Conservation (phyloP, 768 basidiomycete species). For the Guyanaporus albipodus region DNA sequence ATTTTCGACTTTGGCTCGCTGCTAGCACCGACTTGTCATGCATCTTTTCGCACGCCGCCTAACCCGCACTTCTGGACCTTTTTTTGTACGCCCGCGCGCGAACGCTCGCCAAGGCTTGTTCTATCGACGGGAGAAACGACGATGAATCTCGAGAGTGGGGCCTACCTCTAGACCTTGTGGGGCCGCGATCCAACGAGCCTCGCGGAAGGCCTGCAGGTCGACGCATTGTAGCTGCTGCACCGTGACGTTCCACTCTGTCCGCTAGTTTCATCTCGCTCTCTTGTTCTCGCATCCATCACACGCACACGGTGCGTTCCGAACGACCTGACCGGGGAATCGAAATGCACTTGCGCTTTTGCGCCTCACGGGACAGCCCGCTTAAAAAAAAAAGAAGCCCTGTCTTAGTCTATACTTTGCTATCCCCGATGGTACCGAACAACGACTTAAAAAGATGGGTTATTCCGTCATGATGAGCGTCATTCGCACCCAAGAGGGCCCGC, state of each 20-base stretch:
- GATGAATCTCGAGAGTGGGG: too few relatives aligned
- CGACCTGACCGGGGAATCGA: conserved; percentile 13
- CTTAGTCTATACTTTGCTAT: too few relatives aligned
- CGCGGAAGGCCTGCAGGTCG: conserved; percentile 17
- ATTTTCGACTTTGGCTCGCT: too few relatives aligned
- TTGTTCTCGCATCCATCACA: neutral
- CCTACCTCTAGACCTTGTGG: neutral
- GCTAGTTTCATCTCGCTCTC: conserved; percentile 19
- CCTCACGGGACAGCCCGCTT: conserved; percentile 6
- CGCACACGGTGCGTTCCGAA: conserved; percentile 15
- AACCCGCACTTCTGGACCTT: too few relatives aligned
- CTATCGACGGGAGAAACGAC: too few relatives aligned
- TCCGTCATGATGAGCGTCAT: conserved; percentile 13
- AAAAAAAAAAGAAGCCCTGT: neutral
- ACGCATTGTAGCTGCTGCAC: conserved; percentile 20
- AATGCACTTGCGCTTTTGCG: neutral
- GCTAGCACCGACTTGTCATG: too few relatives aligned
- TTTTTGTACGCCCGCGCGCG: too few relatives aligned
- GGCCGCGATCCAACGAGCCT: conserved; percentile 17
- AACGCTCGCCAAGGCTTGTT: too few relatives aligned
- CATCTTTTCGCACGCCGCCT: too few relatives aligned
- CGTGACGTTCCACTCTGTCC: conserved; percentile 5
- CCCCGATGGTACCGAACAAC: conserved; percentile 12
- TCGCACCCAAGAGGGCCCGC: conserved; percentile 4
- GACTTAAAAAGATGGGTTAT: neutral